Conservation (phyloP, 2,329 filamentous ascomycete genomes). For the Epichloe typhina region DNA sequence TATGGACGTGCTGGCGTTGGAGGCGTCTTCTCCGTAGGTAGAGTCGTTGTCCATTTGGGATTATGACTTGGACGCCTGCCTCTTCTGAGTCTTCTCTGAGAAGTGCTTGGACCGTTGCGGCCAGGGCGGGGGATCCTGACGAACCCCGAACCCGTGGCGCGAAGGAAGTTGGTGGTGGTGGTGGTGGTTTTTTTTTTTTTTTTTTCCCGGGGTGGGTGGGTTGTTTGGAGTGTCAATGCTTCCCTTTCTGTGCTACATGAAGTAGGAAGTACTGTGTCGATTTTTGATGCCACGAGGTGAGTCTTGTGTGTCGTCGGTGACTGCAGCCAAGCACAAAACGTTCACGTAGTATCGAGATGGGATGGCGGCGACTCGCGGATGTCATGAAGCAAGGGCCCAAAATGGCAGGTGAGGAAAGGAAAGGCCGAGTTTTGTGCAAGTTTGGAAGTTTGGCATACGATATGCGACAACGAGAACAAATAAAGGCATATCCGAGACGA, state of each 20-base stretch:
- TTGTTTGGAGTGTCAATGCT: no score
- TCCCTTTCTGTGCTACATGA: no score
- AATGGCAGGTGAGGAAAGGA: no score
- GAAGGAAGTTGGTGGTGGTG: not conserved
- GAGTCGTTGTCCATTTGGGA: constrained; percentile 7
- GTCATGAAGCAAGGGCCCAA: not conserved
- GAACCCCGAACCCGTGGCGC: not conserved
- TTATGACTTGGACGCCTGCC: not conserved
- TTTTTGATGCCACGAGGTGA: no score
- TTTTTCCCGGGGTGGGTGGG: no score
- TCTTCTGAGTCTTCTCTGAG: not conserved
- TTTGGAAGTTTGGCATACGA: no score
- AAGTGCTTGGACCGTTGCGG: not conserved
- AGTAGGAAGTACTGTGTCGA: no score
- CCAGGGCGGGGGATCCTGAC: not conserved
- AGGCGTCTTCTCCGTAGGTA: constrained; percentile 6
- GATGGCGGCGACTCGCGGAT: not conserved
- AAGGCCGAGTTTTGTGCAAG: no score
- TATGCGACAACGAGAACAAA: not conserved
- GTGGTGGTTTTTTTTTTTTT: not conserved
- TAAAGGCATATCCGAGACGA: not conserved
- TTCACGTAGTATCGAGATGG: not conserved
- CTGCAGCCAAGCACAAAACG: not conserved
- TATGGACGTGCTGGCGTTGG: constrained; percentile 14
- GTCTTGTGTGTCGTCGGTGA: not conserved